These are phyloP conservation scores for Chrysoporthe cubensis DNA, from an alignment of 2,329 filamentous ascomycete species.

Conservation along the genomic window DNA sequence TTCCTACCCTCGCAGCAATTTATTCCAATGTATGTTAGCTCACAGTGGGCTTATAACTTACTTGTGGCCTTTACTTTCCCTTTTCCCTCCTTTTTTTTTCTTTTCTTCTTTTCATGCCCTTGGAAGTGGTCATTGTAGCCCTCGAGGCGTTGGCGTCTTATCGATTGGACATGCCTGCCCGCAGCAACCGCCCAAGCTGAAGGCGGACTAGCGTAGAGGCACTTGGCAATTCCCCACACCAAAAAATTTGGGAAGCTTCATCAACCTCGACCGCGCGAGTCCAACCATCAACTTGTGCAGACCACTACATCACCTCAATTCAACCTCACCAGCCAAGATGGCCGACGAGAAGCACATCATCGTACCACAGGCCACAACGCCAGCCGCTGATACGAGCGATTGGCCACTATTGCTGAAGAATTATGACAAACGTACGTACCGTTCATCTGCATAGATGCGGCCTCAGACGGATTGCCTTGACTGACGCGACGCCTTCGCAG, in stretches of 20 bases:
- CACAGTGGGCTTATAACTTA: background rate
- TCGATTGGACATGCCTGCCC: background rate
- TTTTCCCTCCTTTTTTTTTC: background rate
- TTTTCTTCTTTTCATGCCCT: background rate
- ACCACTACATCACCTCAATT: conserved; percentile 4
- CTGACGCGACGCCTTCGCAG: conserved; percentile 47
- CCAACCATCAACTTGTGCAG: background rate
- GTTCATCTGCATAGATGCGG: background rate
- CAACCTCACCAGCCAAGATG: conserved; percentile 38
- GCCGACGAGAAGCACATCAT: conserved; percentile 79
- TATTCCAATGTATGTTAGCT: no score
- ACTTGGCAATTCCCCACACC: conserved; percentile 21
- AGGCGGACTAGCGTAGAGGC: conserved; percentile 16
- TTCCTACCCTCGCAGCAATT: no score
- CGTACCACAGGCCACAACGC: conserved; percentile 84
- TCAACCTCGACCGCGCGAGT: conserved; percentile 5
- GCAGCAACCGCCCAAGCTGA: background rate
- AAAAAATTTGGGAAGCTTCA: conserved; percentile 34
- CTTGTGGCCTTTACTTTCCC: background rate
- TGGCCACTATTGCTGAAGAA: conserved; percentile 97
- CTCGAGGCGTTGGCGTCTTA: no score
- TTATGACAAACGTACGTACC: conserved; percentile 81
- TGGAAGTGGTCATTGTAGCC: background rate
- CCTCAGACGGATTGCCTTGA: conserved; percentile 2
- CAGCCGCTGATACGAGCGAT: conserved; percentile 80